Base-by-base conservation (phyloP, 1,284 basidiomycete species). In the Apiotrichum siamense region DNA sequence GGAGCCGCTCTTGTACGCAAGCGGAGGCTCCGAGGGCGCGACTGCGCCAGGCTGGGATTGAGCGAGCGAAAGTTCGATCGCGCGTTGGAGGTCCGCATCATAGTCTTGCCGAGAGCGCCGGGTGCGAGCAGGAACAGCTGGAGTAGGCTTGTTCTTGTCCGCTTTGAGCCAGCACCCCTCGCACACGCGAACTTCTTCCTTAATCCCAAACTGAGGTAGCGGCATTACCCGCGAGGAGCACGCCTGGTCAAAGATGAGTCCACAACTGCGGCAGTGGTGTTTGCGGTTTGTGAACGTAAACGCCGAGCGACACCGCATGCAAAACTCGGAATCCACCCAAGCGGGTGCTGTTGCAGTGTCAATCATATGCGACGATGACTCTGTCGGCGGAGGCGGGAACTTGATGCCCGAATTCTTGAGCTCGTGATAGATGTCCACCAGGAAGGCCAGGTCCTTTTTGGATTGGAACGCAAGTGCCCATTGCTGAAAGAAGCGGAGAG, bases 201-300 rank as follows among this genome's bases (percentile, higher is more conserved):
- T 80, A 63, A 98, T 93, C 12, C 96, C 96, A 66, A 90, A 97
- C 71, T 93, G 88, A 1, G 96, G 93, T 13, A 98, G 77, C 0
- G 90, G 76, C 75, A 91, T 82, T 2, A 79, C 79, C 73, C 91
- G 88, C 35, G 86, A 85, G 1, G 91, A 93, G 73, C 96, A 99
- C 48, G 84, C 81, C 55, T 94, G 90, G 74, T 97, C 93, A 67
- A 97, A 98, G 18, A 98, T 90, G 65, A 88, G 85, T 10, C 96
- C 96, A 72, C 96, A 99, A 73, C 97, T 97, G 9, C 96, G 83
- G 72, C 96, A 99, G 70, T 99, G 96, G 68, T 98, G 96, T 70
- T 97, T 97, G 52, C 96, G 83, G 68, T 97, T 97, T 36, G 93
- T 97, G 64, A 97, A 94, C 1, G 86, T 85, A 75, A 99, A 99